phyloP scores from a whole-genome alignment of 768 basidiomycete species.

The Hericium rajendrae region DNA sequence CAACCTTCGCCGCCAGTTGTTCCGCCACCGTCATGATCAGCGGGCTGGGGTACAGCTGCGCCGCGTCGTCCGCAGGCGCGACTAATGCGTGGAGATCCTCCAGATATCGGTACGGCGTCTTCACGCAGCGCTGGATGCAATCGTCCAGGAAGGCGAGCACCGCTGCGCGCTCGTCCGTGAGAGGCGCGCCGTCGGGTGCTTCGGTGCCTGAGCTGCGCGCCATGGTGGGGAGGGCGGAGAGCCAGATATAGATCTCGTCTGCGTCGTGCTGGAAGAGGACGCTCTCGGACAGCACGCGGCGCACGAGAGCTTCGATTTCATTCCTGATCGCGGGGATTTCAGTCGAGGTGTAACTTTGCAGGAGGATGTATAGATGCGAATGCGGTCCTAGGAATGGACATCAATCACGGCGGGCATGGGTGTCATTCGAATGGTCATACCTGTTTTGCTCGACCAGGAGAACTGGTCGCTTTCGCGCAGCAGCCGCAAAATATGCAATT shows the following conservation, averaged over 20 bases:
- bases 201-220: conserved; percentile 27
- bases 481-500: conserved; percentile 69
- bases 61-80: conserved; percentile 4
- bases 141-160: conserved; percentile 74
- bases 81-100: conserved; percentile 48
- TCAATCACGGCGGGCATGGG: background rate
- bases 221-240: conserved; percentile 48
- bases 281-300: conserved; percentile 56
- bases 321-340: conserved; percentile 42
- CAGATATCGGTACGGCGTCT: conserved; percentile 79
- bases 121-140: conserved; percentile 71
- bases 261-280: conserved; percentile 75
- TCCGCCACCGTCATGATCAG: conserved; percentile 75
- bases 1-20: conserved; percentile 61
- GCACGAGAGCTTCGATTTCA: conserved; percentile 44
- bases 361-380: conserved; percentile 64
- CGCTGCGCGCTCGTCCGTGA: conserved; percentile 46
- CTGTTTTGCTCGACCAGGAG: conserved; percentile 63
- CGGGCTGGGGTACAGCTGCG: conserved; percentile 47
- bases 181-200: conserved; percentile 41
- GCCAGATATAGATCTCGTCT: conserved; percentile 66
- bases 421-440: conserved; percentile 24
- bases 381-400: conserved; percentile 20
- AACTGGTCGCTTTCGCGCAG: conserved; percentile 76
- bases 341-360: conserved; percentile 50